phyloP scores from a whole-genome alignment of 108 stramenopile species.

The Chaetoceros muelleri region DNA sequence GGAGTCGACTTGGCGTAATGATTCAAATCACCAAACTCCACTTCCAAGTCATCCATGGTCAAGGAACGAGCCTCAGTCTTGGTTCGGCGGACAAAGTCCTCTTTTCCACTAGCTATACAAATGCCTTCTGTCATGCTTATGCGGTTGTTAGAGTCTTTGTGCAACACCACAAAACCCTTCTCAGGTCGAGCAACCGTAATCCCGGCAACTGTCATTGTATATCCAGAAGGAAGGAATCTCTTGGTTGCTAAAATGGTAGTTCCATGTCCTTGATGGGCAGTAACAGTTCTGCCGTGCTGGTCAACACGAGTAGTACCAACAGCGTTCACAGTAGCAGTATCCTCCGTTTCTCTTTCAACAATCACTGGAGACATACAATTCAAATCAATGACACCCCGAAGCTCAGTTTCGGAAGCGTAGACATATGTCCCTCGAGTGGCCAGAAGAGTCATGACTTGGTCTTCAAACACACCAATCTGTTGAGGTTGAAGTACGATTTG shows the following conservation, averaged over 20 bases:
- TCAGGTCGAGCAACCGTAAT: background rate
- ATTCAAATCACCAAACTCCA: background rate
- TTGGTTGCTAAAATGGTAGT: background rate
- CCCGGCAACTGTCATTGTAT: background rate
- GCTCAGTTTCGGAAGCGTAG: background rate
- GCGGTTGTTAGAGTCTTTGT: background rate
- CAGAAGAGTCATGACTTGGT: background rate
- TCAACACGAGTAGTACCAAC: background rate
- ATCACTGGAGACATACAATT: conserved; percentile 1
- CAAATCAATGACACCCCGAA: conserved; percentile 5
- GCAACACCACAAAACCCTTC: background rate
- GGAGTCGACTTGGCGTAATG: background rate
- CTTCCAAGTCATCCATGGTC: background rate
- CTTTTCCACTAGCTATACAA: background rate
- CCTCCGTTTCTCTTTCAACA: conserved; percentile 2
- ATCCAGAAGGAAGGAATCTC: background rate
- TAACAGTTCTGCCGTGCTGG: background rate
- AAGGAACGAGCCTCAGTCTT: background rate
- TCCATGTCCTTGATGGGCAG: background rate
- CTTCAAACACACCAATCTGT: conserved; percentile 1
- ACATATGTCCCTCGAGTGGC: conserved; percentile 2
- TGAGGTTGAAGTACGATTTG: conserved; percentile 2
- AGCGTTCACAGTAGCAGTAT: background rate
- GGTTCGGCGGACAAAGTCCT: background rate
- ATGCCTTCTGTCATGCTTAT: background rate